Percentiles rank a stretch among this genome's conserved stretches.
Evolutionary conservation across 2,329 filamentous ascomycete genomes (phyloP).

Genomic region (Pseudogymnoascus sp.): DNA sequence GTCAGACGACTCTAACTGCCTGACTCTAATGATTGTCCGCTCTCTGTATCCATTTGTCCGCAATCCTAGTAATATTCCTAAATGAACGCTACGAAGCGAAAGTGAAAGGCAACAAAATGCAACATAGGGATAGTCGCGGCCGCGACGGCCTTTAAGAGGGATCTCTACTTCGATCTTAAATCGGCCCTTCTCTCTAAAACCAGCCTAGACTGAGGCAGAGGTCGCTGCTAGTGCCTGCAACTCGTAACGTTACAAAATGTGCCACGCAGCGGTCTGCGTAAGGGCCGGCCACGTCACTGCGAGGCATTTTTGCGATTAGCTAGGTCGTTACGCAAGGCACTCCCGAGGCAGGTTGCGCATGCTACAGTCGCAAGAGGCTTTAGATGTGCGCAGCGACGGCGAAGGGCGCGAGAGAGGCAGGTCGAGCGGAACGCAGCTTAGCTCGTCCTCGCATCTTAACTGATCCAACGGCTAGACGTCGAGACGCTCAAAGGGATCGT

Average conservation of each 20-base stretch:
- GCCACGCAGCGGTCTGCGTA: background rate
- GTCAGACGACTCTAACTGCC: no score
- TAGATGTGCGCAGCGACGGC: background rate
- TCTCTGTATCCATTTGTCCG: background rate
- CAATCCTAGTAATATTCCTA: background rate
- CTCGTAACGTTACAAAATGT: background rate
- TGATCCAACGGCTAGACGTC: no score
- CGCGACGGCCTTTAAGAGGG: no score
- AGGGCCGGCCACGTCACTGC: constrained; percentile 4
- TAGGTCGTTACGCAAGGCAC: constrained; percentile 11
- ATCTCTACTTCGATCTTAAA: no score
- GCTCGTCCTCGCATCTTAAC: constrained; percentile 10
- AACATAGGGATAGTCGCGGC: no score
- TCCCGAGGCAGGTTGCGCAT: background rate
- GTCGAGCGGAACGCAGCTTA: background rate
- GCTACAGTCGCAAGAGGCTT: constrained; percentile 1
- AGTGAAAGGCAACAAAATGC: background rate
- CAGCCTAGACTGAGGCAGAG: background rate
- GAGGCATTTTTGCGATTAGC: constrained; percentile 13
- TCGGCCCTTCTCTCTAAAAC: constrained; percentile 1
- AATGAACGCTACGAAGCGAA: constrained; percentile 8
- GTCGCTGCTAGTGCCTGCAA: background rate
- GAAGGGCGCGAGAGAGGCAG: background rate
- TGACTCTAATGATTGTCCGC: background rate
- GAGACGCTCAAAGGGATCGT: no score